Evolutionary conservation across 2,329 filamentous ascomycete species (phyloP).

Genomic region (Chaetomium strumarium): DNA sequence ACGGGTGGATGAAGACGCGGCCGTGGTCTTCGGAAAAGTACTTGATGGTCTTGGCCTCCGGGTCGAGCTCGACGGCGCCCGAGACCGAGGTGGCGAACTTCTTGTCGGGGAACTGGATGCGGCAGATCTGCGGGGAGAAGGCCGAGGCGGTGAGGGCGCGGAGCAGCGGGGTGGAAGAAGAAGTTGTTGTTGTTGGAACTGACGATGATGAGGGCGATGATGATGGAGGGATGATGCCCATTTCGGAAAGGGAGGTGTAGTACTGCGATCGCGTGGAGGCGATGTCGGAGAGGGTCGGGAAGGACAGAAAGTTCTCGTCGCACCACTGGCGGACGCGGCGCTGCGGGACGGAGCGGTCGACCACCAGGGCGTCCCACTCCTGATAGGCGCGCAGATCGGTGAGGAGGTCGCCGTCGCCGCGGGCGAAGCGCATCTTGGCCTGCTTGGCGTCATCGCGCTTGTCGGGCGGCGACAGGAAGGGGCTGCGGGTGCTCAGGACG

Average conservation of each 20-base stretch:
- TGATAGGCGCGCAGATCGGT: slow-evolving; percentile 82
- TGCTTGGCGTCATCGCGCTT: slow-evolving; percentile 77
- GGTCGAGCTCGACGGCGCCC: slow-evolving; percentile 87
- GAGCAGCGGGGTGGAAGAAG: slow-evolving; percentile 49
- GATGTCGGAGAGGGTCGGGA: slow-evolving; percentile 81
- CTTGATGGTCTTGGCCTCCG: slow-evolving; percentile 85
- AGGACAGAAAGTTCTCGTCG: slow-evolving; percentile 76
- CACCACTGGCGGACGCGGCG: slow-evolving; percentile 71
- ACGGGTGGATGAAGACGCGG: slow-evolving; percentile 88
- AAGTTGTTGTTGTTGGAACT: slow-evolving; percentile 31
- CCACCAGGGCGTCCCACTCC: slow-evolving; percentile 66
- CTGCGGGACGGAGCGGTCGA: slow-evolving; percentile 47
- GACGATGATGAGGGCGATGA: neutral
- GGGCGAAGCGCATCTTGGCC: slow-evolving; percentile 67
- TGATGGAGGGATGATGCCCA: slow-evolving; percentile 54
- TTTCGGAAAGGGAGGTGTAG: slow-evolving; percentile 76
- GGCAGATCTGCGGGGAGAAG: slow-evolving; percentile 79
- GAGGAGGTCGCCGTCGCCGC: slow-evolving; percentile 77
- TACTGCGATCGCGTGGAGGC: slow-evolving; percentile 81
- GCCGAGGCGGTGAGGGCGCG: slow-evolving; percentile 67
- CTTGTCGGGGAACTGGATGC: slow-evolving; percentile 91
- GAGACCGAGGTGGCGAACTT: slow-evolving; percentile 85
- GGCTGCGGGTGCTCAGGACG: slow-evolving; percentile 82
- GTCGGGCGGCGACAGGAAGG: slow-evolving; percentile 78
- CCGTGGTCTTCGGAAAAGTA: slow-evolving; percentile 84